Conservation (phyloP, 345 rosid species). For the Alliaria petiolata region DNA sequence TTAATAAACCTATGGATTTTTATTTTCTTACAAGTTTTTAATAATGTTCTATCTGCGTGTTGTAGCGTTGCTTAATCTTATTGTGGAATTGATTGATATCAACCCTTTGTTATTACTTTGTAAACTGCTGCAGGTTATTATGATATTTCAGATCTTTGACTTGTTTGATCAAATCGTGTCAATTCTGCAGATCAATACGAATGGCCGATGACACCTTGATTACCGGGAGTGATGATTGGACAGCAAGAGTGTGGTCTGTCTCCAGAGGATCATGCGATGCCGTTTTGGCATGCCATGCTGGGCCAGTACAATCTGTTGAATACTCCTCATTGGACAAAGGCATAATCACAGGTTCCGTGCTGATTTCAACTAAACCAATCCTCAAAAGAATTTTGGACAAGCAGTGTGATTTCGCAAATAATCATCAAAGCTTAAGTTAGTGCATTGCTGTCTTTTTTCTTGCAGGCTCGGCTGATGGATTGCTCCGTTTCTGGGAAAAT, state of each 20-base stretch:
- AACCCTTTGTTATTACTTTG: background rate
- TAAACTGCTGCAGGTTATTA: background rate
- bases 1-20: background rate
- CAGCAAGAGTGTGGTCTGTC: constrained; percentile 98
- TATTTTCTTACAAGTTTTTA: background rate
- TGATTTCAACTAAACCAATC: background rate
- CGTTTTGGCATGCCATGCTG: constrained; percentile 96
- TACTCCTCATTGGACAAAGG: constrained; percentile 79
- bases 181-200: constrained; percentile 74
- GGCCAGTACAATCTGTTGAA: constrained; percentile 82
- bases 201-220: constrained; percentile 94
- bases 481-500: constrained; percentile 97
- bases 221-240: constrained; percentile 99
- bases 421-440: constrained; percentile 7
- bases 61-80: background rate
- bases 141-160: background rate
- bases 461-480: constrained; percentile 97
- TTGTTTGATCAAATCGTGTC: constrained; percentile 16
- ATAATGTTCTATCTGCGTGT: background rate
- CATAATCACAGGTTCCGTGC: constrained; percentile 80
- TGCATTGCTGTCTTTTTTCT: constrained; percentile 12
- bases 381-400: background rate
- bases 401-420: background rate
- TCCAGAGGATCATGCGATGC: constrained; percentile 88
- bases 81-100: background rate